Percentiles rank a stretch among this genome's conserved stretches.
These are phyloP conservation scores for Magnolia kwangsiensis DNA, from an alignment of 164 flowering plant genomes.

Conservation along the genomic window DNA sequence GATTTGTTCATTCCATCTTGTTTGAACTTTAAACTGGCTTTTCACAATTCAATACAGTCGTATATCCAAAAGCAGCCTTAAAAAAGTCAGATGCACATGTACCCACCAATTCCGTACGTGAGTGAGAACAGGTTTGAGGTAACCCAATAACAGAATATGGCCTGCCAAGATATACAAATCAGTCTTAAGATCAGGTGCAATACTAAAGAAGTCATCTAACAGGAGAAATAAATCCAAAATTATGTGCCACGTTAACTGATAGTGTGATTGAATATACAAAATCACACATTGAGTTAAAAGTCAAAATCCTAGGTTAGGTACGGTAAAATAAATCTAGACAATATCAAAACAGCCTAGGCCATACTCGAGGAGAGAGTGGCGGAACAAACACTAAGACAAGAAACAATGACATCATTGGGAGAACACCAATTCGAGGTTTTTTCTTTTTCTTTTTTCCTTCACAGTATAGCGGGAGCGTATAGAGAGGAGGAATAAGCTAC, in stretches of 20 bases:
- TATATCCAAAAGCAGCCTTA: background rate
- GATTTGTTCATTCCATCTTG: no score
- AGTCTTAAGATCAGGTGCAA: background rate
- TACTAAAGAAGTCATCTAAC: background rate
- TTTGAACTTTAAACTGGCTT: background rate
- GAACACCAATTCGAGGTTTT: no score
- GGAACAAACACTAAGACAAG: no score
- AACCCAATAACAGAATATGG: constrained; percentile 68
- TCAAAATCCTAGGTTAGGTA: no score
- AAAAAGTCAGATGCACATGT: background rate
- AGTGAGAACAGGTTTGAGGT: constrained; percentile 62
- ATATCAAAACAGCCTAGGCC: no score
- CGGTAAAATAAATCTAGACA: no score
- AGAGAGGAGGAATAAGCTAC: no score
- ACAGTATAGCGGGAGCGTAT: no score
- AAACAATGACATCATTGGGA: no score
- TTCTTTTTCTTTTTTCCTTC: no score
- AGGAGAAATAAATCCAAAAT: background rate
- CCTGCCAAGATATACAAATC: constrained; percentile 40
- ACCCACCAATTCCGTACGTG: constrained; percentile 53
- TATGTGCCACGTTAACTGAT: background rate
- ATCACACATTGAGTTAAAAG: no score
- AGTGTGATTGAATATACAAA: no score
- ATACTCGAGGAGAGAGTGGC: background rate
- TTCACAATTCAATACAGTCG: background rate